Evolutionary conservation across 768 basidiomycete genomes (phyloP).

Genomic region (Russula brevipes): DNA sequence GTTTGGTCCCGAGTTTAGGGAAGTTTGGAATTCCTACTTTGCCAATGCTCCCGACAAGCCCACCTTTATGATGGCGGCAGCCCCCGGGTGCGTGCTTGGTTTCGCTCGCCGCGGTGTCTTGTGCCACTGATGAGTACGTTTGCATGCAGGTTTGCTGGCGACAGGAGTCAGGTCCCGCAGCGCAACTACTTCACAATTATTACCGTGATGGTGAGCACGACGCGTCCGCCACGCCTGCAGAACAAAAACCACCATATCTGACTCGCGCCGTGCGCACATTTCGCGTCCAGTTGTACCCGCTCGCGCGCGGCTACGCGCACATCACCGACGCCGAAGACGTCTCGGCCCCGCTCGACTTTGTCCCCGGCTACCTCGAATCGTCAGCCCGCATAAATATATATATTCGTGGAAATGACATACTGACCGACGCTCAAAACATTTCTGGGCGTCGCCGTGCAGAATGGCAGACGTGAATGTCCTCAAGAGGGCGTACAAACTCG

Average conservation of each 20-base stretch:
- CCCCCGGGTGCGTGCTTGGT: slow-evolving; percentile 20
- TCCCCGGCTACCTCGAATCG: slow-evolving; percentile 27
- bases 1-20: slow-evolving; percentile 28
- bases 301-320: slow-evolving; percentile 27
- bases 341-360: slow-evolving; percentile 26
- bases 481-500: slow-evolving; percentile 50
- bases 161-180: background rate
- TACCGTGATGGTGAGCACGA: slow-evolving; percentile 8
- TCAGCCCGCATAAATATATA: background rate
- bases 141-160: background rate
- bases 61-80: slow-evolving; percentile 16
- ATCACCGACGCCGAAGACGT: slow-evolving; percentile 26
- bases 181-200: slow-evolving; percentile 27
- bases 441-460: slow-evolving; percentile 15
- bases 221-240: background rate
- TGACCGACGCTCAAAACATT: too few species aligned
- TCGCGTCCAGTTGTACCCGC: slow-evolving; percentile 20
- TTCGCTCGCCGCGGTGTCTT: background rate
- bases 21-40: slow-evolving; percentile 27
- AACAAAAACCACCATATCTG: background rate
- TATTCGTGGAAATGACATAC: too few species aligned
- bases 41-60: slow-evolving; percentile 28
- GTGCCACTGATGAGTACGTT: background rate
- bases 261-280: too few species aligned
- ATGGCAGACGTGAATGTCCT: slow-evolving; percentile 38